These are phyloP conservation scores for Corniculantispora saksenae DNA, from an alignment of 2,329 filamentous ascomycete genomes.

Conservation along the genomic window DNA sequence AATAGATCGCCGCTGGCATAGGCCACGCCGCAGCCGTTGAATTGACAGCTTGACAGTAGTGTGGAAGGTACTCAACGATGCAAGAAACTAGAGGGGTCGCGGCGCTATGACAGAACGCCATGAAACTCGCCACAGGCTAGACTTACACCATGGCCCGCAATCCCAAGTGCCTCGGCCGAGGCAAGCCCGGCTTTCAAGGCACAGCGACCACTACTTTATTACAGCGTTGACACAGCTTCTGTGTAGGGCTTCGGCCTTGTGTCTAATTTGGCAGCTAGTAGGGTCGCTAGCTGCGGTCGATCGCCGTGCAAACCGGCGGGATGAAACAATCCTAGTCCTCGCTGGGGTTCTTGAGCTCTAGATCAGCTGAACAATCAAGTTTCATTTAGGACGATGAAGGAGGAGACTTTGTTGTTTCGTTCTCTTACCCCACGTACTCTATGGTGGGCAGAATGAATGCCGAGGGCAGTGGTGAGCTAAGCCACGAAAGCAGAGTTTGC, in stretches of 20 bases:
- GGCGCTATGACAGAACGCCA: neutral
- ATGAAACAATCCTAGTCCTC: neutral
- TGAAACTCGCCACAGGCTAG: constrained; percentile 8
- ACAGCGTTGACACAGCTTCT: neutral
- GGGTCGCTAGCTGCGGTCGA: neutral
- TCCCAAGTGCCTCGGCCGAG: neutral
- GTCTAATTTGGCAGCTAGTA: neutral
- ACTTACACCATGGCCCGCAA: neutral
- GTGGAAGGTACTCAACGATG: neutral
- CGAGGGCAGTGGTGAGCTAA: too few relatives aligned
- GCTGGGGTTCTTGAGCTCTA: neutral
- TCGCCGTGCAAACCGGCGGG: neutral
- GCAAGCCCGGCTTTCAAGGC: neutral
- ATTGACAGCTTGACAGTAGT: neutral
- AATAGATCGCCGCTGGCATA: neutral
- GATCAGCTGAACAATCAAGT: neutral
- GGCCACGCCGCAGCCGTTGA: neutral
- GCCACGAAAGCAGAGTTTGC: too few relatives aligned
- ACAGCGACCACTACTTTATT: neutral
- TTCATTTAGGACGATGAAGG: neutral
- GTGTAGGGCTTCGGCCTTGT: neutral
- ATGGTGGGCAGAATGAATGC: neutral
- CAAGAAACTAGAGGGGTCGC: neutral
- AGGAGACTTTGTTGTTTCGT: neutral
- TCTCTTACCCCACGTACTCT: too few relatives aligned